Conservation (phyloP, 192 early-diverging fungal species). For the Coemansia sp. region DNA sequence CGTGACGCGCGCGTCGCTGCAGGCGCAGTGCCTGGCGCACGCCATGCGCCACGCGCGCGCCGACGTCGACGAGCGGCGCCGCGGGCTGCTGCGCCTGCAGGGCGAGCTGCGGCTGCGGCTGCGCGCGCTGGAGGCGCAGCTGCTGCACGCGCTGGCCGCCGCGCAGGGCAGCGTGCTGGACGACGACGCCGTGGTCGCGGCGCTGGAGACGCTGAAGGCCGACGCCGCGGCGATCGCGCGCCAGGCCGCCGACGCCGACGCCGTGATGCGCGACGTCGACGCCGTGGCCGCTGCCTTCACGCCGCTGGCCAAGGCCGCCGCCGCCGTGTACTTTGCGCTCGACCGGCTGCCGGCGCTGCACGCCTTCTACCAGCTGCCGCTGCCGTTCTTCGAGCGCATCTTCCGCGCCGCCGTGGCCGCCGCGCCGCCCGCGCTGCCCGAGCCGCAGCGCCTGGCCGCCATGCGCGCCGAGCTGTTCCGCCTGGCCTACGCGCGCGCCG, state of each 20-base stretch:
- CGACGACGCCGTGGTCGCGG: slow-evolving; percentile 91
- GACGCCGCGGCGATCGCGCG: slow-evolving; percentile 93
- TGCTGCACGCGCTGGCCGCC: slow-evolving; percentile 91
- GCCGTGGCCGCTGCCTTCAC: slow-evolving; percentile 85
- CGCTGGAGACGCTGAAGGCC: slow-evolving; percentile 92
- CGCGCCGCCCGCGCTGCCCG: slow-evolving; percentile 52
- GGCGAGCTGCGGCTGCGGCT: slow-evolving; percentile 95
- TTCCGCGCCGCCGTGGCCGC: slow-evolving; percentile 79
- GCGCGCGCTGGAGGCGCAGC: slow-evolving; percentile 87
- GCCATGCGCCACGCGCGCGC: slow-evolving; percentile 94
- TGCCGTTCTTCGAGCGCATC: slow-evolving; percentile 92
- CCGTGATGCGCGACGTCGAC: slow-evolving; percentile 94
- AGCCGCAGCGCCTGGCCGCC: slow-evolving; percentile 66
- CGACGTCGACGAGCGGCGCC: slow-evolving; percentile 90
- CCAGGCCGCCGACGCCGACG: slow-evolving; percentile 93
- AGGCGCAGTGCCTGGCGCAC: slow-evolving; percentile 95
- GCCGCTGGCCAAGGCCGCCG: slow-evolving; percentile 86
- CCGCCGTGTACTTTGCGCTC: slow-evolving; percentile 94
- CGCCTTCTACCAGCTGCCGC: slow-evolving; percentile 98
- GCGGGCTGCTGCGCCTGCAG: slow-evolving; percentile 89
- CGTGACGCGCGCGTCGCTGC: slow-evolving; percentile 91
- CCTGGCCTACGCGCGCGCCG: slow-evolving; percentile 74
- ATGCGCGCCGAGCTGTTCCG: slow-evolving; percentile 82
- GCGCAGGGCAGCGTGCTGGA: slow-evolving; percentile 97
- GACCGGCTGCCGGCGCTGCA: slow-evolving; percentile 88